Conservation (phyloP, 257 asterid genomes). For the Solanum chmielewskii region DNA sequence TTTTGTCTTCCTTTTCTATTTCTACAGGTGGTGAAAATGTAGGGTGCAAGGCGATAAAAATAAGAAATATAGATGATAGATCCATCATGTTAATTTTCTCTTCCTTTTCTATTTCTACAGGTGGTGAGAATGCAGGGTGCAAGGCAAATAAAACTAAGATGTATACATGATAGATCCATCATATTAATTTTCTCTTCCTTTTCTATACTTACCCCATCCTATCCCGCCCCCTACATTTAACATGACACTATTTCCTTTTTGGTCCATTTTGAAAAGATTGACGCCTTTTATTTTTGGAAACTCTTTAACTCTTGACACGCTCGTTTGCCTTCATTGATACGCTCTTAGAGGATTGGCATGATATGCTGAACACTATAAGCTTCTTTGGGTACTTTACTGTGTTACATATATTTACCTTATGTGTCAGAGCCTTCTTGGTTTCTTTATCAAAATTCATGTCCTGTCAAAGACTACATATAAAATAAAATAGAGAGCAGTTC, state of each 20-base stretch:
- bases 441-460: background rate
- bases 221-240: background rate
- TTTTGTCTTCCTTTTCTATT: background rate
- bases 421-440: background rate
- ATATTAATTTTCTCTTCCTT: background rate
- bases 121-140: background rate
- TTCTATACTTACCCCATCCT: background rate
- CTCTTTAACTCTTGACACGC: background rate
- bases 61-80: background rate
- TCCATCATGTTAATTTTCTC: background rate
- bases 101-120: background rate
- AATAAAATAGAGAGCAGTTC: background rate
- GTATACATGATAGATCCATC: background rate
- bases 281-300: background rate
- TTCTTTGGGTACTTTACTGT: background rate
- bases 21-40: background rate
- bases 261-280: background rate
- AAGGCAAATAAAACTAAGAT: background rate
- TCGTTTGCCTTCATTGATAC: background rate
- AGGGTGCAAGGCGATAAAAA: background rate
- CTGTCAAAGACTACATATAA: background rate
- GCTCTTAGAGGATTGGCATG: background rate
- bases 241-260: background rate
- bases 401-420: background rate
- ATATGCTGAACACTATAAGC: background rate